These are phyloP conservation scores for Penicillium capsulatum DNA, from an alignment of 2,329 filamentous ascomycete species.

Conservation along the genomic window DNA sequence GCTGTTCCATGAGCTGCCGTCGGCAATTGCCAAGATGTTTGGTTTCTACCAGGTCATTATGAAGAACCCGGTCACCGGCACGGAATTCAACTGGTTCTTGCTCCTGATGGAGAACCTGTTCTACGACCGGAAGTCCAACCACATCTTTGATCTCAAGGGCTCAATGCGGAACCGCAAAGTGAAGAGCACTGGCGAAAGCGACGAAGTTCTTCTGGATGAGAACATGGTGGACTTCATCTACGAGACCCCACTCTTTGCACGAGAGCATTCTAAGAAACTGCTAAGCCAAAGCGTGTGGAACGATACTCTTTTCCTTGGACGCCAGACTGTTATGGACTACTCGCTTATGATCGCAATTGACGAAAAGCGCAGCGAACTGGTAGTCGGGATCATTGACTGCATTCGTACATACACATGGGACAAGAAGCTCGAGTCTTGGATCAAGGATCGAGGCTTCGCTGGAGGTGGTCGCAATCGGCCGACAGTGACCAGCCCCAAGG, in stretches of 20 bases:
- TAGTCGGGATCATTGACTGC: slow-evolving; percentile 97
- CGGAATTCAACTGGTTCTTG: slow-evolving; percentile 90
- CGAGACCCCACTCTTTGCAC: slow-evolving; percentile 88
- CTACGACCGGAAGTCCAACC: slow-evolving; percentile 84
- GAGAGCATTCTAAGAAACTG: slow-evolving; percentile 93
- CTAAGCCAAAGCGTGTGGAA: slow-evolving; percentile 92
- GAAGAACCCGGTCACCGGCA: slow-evolving; percentile 86
- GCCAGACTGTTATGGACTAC: slow-evolving; percentile 99
- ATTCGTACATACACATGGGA: slow-evolving; percentile 99
- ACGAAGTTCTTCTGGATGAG: slow-evolving; percentile 93
- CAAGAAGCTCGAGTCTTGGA: slow-evolving; percentile 99
- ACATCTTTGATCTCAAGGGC: slow-evolving; percentile 93
- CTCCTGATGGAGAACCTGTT: slow-evolving; percentile 97
- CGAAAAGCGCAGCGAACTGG: slow-evolving; percentile 80
- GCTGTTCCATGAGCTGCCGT: slow-evolving; percentile 89
- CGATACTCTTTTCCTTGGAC: slow-evolving; percentile 88
- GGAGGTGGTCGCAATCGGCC: slow-evolving; percentile 76
- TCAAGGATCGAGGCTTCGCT: slow-evolving; percentile 89
- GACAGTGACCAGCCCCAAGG: slow-evolving; percentile 93
- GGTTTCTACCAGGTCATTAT: slow-evolving; percentile 97
- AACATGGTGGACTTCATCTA: slow-evolving; percentile 99
- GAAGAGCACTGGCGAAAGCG: slow-evolving; percentile 88
- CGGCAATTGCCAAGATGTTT: slow-evolving; percentile 98
- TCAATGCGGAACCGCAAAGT: slow-evolving; percentile 99
- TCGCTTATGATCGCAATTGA: slow-evolving; percentile 98